Evolutionary conservation across 1,139 yeast genomes (phyloP), one percentile per base, ranked within the genome.

Genomic region (Taiozyma onychis): DNA sequence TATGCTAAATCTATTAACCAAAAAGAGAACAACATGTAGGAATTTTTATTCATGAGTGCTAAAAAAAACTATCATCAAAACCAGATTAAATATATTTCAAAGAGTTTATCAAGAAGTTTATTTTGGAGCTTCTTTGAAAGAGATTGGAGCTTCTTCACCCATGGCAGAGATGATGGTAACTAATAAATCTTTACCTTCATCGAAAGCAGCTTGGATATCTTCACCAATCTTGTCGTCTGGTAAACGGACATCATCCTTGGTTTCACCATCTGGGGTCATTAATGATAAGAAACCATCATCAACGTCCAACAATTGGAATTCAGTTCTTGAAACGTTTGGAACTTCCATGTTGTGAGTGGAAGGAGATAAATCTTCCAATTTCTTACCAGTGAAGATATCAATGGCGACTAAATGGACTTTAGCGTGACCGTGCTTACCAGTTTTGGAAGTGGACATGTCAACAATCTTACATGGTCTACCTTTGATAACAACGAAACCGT

Each of bases 371-470:
- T 93, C 99, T 83, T 93, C 99, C 77, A 91, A 85, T 83, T 93
- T 93, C 91, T 93, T 95, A 77, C 91, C 90, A 70, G 99, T 93
- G 91, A 93, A 93, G 75, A 93, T 91, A 76, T 93, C 99, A 68
- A 87, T 85, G 74, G 98, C 98, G 64, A 93, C 97, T 80, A 93
- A 85, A 80, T 93, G 98, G 77, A 93, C 99, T 85, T 93, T 93
- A 75, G 99, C 99, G 93, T 93, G 99, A 80, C 99, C 99, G 87
- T 93, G 99, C 97, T 93, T 93, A 81, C 99, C 99, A 68, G 99
- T 93, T 88, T 93, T 93, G 71, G 99, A 93, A 72, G 99, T 93
- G 61, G 99, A 93, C 99, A 93, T 93, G 76, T 93, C 99, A 69
- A 93, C 95, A 76, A 93, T 93, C 87, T 93, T 93, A 85, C 99